Percentiles rank a stretch among this genome's conserved stretches.
Conservation (phyloP, 108 stramenopile species). For the Fistulifera pelliculosa region DNA sequence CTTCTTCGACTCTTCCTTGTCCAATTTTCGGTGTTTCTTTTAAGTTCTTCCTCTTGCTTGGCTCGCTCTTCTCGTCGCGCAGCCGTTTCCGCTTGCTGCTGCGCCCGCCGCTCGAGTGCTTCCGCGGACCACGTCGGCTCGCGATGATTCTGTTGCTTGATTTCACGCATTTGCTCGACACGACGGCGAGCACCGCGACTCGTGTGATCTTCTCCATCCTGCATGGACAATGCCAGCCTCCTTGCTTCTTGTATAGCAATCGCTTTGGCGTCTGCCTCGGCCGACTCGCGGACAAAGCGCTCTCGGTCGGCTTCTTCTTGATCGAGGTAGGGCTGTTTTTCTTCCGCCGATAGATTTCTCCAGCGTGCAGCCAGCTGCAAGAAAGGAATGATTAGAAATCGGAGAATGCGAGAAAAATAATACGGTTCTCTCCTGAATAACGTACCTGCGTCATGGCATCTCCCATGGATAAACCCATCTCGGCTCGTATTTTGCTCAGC, state of each 20-base stretch:
- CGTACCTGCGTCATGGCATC: slow-evolving; percentile 74
- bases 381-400: not conserved
- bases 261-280: slow-evolving; percentile 54
- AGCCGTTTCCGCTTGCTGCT: slow-evolving; percentile 24
- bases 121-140: slow-evolving; percentile 29
- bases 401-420: not conserved
- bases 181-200: slow-evolving; percentile 45
- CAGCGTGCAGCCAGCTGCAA: slow-evolving; percentile 55
- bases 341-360: slow-evolving; percentile 40
- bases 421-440: not conserved
- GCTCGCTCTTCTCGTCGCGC: slow-evolving; percentile 43
- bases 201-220: slow-evolving; percentile 41
- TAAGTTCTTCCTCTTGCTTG: slow-evolving; percentile 44
- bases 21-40: slow-evolving; percentile 58
- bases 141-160: slow-evolving; percentile 34
- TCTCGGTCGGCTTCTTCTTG: slow-evolving; percentile 54
- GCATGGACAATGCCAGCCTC: slow-evolving; percentile 29
- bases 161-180: slow-evolving; percentile 39
- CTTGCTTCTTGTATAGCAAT: slow-evolving; percentile 44
- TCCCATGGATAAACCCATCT: slow-evolving; percentile 60
- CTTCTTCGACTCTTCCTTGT: slow-evolving; percentile 64
- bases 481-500: slow-evolving; percentile 48
- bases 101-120: slow-evolving; percentile 14
- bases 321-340: slow-evolving; percentile 35
- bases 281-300: slow-evolving; percentile 64